A percentile compares a stretch with the other conserved stretches of the same genome.
Evolutionary conservation across 768 basidiomycete genomes (phyloP).

Genomic region (Leccinum pellstonianum): DNA sequence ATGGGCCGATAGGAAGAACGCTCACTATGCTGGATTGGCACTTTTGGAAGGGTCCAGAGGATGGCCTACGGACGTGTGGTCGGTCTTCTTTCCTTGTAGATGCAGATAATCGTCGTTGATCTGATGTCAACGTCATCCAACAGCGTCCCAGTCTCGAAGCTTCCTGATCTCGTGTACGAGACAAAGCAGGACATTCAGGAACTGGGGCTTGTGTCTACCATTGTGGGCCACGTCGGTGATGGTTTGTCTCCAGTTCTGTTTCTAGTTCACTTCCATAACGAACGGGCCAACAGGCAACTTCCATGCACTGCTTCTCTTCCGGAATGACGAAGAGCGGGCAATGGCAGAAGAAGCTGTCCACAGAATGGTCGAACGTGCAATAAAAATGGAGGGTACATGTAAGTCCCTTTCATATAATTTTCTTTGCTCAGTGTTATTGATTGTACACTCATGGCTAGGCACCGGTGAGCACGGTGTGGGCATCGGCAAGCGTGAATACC

Average conservation of each 20-base stretch:
- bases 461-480: slow-evolving; percentile 89
- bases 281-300: slow-evolving; percentile 41
- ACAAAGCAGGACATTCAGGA: slow-evolving; percentile 68
- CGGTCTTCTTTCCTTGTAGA: slow-evolving; percentile 9
- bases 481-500: slow-evolving; percentile 77
- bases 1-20: slow-evolving; percentile 78
- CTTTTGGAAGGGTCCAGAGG: slow-evolving; percentile 56
- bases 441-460: slow-evolving; percentile 35
- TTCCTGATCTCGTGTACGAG: slow-evolving; percentile 64
- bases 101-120: background rate
- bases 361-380: slow-evolving; percentile 65
- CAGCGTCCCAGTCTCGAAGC: slow-evolving; percentile 62
- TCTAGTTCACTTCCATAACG: background rate
- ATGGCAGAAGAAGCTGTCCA: slow-evolving; percentile 47
- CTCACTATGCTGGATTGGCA: slow-evolving; percentile 56
- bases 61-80: slow-evolving; percentile 83
- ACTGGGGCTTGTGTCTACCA: slow-evolving; percentile 56
- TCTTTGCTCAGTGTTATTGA: background rate
- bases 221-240: slow-evolving; percentile 78
- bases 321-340: slow-evolving; percentile 51
- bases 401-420: slow-evolving; percentile 17
- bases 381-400: slow-evolving; percentile 76
- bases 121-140: background rate
- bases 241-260: slow-evolving; percentile 43
- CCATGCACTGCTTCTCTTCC: slow-evolving; percentile 57